These are phyloP conservation scores for Geranium rotundifolium DNA, from an alignment of 345 rosid species.

Conservation along the genomic window DNA sequence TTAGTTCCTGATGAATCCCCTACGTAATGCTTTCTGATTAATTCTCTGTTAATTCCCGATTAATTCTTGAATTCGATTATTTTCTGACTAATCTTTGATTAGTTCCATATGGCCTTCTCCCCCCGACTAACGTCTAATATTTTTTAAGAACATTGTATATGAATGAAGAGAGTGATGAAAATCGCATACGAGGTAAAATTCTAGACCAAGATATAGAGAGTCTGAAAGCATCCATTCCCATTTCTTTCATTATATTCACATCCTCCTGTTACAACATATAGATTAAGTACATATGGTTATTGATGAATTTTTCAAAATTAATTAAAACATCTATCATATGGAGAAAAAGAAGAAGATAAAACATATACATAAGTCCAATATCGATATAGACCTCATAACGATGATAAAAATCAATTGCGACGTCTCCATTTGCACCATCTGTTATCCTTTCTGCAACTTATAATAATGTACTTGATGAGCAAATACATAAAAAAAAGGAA, in stretches of 20 bases:
- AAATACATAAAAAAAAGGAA: background rate
- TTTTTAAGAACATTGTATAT: no score
- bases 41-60: no score
- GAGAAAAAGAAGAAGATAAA: background rate
- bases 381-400: slow-evolving; percentile 23
- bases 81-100: no score
- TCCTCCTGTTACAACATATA: slow-evolving; percentile 27
- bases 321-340: background rate
- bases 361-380: no score
- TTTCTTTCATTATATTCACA: slow-evolving; percentile 35
- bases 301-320: background rate
- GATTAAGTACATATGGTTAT: background rate
- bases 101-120: no score
- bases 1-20: no score
- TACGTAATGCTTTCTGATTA: no score
- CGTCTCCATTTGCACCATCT: slow-evolving; percentile 25
- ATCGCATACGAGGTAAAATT: slow-evolving; percentile 35
- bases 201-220: slow-evolving; percentile 50
- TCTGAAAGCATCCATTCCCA: slow-evolving; percentile 41
- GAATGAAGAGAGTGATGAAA: background rate
- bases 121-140: no score
- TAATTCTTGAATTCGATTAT: no score
- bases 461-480: background rate
- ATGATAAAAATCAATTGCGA: slow-evolving; percentile 36
- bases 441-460: slow-evolving; percentile 27